Base-by-base conservation (phyloP, 2,329 filamentous ascomycete species). In the Neodidymelliopsis sp. region DNA sequence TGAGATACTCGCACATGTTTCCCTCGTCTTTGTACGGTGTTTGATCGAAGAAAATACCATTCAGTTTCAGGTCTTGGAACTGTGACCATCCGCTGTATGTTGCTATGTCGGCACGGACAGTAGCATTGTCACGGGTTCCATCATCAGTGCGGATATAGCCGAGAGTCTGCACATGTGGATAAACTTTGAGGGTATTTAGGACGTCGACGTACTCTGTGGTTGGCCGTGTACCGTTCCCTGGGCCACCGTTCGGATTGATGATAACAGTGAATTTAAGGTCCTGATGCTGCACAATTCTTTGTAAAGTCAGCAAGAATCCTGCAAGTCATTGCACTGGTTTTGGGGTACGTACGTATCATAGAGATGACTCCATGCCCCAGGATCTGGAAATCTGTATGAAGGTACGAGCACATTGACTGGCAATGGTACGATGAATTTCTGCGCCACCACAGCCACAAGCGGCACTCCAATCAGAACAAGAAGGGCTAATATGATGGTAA, bases 31-130 rank as follows among this genome's bases (percentile, higher is more conserved):
- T 36, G 18, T 41, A 47, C 0, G 79, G 79, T 23, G 76, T 75
- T 56, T 79, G 77, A 54, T 81, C 78, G 46, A 81, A 77, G 62
- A 79, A 81, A 48, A 81, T 78, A 43, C 79, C 79, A 29, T 73
- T 67, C 45, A 81, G 63, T 0, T 37, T 47, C 6, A 67, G 36
- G 13, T 50, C 38, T 6, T 44, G 41, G 22, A 79, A 64, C 11
- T 69, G 67, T 4, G 64, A 61, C 79, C 79, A 82, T 4, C 67
- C 72, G 4, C 74, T 74, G 48, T 82, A 82, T 2, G 63, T 72
- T 25, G 70, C 70, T 30, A 82, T 75, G 41, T 82, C 79, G 25
- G 60, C 36, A 12, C 54, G 54, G 2, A 69, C 50, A 1, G 53
- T 54, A 3, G 52, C 46, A 9, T 59, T 56, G 10, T 50, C 44